Evolutionary conservation across 2,329 filamentous ascomycete genomes (phyloP).

Genomic region (Ascochyta clinopodiicola): DNA sequence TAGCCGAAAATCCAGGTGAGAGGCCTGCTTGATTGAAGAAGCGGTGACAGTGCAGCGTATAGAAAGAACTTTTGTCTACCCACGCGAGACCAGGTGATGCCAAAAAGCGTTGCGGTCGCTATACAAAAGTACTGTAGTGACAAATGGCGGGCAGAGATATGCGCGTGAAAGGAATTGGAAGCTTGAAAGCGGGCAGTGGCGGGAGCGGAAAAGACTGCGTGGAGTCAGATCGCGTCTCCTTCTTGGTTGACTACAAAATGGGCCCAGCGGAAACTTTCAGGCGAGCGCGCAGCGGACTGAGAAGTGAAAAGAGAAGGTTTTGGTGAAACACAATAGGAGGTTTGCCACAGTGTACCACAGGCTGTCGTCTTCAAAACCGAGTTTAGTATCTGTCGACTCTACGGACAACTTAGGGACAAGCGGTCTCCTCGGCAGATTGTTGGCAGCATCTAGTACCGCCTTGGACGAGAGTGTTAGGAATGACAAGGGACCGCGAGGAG

Average conservation of each 20-base stretch:
- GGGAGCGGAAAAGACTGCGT: not conserved
- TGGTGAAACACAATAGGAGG: too few species aligned
- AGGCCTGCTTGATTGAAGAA: constrained; percentile 1
- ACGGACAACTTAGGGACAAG: not conserved
- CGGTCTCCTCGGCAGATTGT: not conserved
- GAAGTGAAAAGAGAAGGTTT: constrained; percentile 1
- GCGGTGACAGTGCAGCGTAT: constrained; percentile 2
- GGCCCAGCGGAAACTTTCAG: not conserved
- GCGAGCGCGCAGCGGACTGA: not conserved
- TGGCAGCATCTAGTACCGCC: not conserved
- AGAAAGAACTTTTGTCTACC: not conserved
- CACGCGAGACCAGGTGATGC: not conserved
- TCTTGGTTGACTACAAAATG: not conserved
- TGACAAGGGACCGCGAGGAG: not conserved
- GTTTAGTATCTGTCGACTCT: not conserved
- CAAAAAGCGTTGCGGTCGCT: not conserved
- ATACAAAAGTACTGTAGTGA: not conserved
- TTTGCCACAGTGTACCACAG: not conserved
- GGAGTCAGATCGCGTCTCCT: not conserved
- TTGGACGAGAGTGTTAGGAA: not conserved
- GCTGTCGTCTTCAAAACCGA: not conserved
- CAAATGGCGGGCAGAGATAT: not conserved
- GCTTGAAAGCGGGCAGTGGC: not conserved
- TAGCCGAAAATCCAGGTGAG: constrained; percentile 4
- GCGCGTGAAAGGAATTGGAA: not conserved